Base-by-base conservation (phyloP, 2,329 filamentous ascomycete genomes). In the Hirsutella rhossiliensis region DNA sequence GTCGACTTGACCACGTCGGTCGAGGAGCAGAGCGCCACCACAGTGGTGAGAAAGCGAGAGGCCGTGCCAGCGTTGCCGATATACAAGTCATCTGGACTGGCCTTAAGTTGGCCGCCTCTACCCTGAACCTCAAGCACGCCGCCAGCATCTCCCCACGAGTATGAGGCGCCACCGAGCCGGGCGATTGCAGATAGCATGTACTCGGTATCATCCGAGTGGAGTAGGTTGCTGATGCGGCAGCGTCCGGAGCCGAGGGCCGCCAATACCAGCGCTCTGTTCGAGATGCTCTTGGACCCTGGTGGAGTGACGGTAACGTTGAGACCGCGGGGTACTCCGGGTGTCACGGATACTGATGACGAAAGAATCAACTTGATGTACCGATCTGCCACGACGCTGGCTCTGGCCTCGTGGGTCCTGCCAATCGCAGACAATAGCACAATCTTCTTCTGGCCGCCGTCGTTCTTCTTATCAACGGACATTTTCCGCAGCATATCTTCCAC, bases 391-490 rank as follows among this genome's bases (percentile, higher is more conserved):
- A 87, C 80, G 53, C 83, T 96, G 27, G 92, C 92, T 61, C 83
- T 85, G 44, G 80, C 83, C 66, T 98, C 92, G 57, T 90, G 67
- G 1, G 88, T 94, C 56, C 82, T 79, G 45, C 92, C 92, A 58
- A 98, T 94, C 12, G 84, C 84, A 1, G 88, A 89, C 11, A 98
- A 72, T 8, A 98, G 75, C 7, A 96, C 90, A 50, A 98, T 84
- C 66, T 95, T 97, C 73, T 98, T 98, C 64, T 90, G 88, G 47
- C 78, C 78, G 2, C 92, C 92, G 38, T 94, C 85, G 52, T 98
- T 98, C 72, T 98, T 98, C 75, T 98, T 98, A 66, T 98, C 92
- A 9, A 98, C 84, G 1, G 84, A 88, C 92, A 98, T 98, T 61
- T 94, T 94, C 52, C 83, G 75, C 45, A 98, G 73, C 42, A 98